These are phyloP conservation scores for Podospora appendiculata DNA, from an alignment of 495 filamentous ascomycete genomes.

Conservation along the genomic window DNA sequence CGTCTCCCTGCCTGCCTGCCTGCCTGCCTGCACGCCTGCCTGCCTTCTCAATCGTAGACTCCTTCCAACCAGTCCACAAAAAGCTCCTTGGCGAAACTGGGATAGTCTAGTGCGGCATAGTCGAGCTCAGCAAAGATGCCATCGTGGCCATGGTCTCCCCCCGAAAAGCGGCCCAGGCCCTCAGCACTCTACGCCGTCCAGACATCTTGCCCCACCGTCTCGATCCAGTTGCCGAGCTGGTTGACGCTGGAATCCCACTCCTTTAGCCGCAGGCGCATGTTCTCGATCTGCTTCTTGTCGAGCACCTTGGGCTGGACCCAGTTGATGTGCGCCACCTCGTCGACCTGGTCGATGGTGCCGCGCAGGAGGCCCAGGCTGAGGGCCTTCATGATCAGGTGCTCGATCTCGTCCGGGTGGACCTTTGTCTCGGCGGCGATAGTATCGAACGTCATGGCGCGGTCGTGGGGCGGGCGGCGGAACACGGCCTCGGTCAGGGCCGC, in stretches of 20 bases:
- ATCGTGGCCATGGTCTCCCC: too few species aligned
- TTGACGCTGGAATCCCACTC: conserved; percentile 97
- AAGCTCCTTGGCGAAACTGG: too few species aligned
- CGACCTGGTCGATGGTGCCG: conserved; percentile 95
- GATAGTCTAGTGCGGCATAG: too few species aligned
- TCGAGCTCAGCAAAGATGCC: too few species aligned
- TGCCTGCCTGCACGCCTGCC: too few species aligned
- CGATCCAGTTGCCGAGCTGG: conserved; percentile 90
- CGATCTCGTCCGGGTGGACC: conserved; percentile 82
- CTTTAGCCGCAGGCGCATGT: conserved; percentile 77
- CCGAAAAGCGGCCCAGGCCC: too few species aligned
- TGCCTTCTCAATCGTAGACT: too few species aligned
- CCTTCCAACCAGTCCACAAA: too few species aligned
- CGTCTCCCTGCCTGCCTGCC: too few species aligned
- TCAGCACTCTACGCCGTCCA: conserved; percentile 58
- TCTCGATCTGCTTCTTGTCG: conserved; percentile 92
- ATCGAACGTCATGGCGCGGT: conserved; percentile 84
- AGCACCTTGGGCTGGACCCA: conserved; percentile 99
- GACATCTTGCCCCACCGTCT: conserved; percentile 78
- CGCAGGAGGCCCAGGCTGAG: conserved; percentile 82
- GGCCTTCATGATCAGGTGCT: conserved; percentile 98
- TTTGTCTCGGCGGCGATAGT: conserved; percentile 89
- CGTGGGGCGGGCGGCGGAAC: conserved; percentile 90
- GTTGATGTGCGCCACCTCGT: conserved; percentile 84
- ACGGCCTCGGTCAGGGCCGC: conserved; percentile 93